phyloP scores from a whole-genome alignment of 2,329 filamentous ascomycete species.

The Periconia sp. region DNA sequence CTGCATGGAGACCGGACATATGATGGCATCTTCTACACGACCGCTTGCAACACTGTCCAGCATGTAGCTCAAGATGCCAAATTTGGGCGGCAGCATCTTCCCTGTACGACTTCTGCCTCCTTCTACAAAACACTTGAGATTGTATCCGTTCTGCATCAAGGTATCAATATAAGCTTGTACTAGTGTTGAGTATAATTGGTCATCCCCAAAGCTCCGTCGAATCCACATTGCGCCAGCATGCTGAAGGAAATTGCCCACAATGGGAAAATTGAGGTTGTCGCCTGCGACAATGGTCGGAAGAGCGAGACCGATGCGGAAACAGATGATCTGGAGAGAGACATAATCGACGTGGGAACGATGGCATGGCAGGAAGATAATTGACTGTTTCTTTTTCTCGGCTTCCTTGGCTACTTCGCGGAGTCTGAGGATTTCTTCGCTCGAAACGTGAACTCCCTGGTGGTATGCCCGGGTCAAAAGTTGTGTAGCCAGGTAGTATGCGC shows the following conservation, averaged over 20 bases:
- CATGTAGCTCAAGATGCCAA: slow-evolving; percentile 90
- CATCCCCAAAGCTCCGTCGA: slow-evolving; percentile 85
- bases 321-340: slow-evolving; percentile 90
- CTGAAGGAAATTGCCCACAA: slow-evolving; percentile 87
- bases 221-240: slow-evolving; percentile 98
- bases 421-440: slow-evolving; percentile 86
- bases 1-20: slow-evolving; percentile 94
- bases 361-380: slow-evolving; percentile 92
- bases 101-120: slow-evolving; percentile 90
- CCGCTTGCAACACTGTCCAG: slow-evolving; percentile 88
- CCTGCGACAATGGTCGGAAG: slow-evolving; percentile 91
- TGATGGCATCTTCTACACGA: slow-evolving; percentile 84
- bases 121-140: slow-evolving; percentile 98
- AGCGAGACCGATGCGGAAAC: slow-evolving; percentile 86
- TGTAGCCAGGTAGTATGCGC: slow-evolving; percentile 86
- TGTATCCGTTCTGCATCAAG: slow-evolving; percentile 84
- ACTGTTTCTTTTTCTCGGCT: slow-evolving; percentile 85
- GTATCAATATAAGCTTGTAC: slow-evolving; percentile 97
- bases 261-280: slow-evolving; percentile 92
- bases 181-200: slow-evolving; percentile 85
- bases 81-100: slow-evolving; percentile 91
- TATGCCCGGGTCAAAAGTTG: slow-evolving; percentile 91
- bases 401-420: slow-evolving; percentile 79
- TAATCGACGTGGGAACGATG: slow-evolving; percentile 97
- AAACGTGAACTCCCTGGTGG: slow-evolving; percentile 96